Evolutionary conservation across 1,284 basidiomycete species (phyloP).

Genomic region (Schizophyllum amplum): DNA sequence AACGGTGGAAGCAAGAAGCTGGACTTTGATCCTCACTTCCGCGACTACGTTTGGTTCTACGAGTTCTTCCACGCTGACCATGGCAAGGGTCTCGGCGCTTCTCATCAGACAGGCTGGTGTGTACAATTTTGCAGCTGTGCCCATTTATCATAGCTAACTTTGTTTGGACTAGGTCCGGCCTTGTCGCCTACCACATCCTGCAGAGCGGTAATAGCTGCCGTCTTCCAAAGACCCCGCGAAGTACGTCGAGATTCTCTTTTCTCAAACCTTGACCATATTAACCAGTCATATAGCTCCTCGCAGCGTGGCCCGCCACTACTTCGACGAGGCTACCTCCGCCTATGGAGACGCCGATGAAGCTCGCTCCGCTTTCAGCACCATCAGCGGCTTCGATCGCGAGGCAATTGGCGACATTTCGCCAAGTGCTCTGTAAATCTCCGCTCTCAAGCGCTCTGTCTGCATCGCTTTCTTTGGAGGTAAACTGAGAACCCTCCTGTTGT

Average conservation of each 20-base stretch:
- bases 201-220: conserved; percentile 82
- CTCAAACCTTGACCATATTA: conserved; percentile 13
- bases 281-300: conserved; percentile 64
- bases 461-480: neutral
- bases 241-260: conserved; percentile 35
- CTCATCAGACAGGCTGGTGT: conserved; percentile 95
- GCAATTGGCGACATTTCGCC: conserved; percentile 73
- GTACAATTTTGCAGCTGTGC: conserved; percentile 18
- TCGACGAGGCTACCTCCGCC: conserved; percentile 72
- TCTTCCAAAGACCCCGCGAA: conserved; percentile 81
- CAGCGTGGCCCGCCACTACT: conserved; percentile 86
- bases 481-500: neutral
- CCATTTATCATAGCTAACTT: neutral
- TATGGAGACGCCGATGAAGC: conserved; percentile 64
- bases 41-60: conserved; percentile 94
- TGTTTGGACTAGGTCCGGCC: conserved; percentile 57
- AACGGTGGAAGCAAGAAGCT: conserved; percentile 88
- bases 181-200: conserved; percentile 88
- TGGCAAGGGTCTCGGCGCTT: conserved; percentile 89
- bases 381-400: conserved; percentile 50
- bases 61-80: conserved; percentile 97
- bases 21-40: conserved; percentile 92
- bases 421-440: conserved; percentile 51
- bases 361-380: conserved; percentile 52
- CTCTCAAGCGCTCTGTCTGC: neutral